These are phyloP conservation scores for Leucocoprinus leucothites DNA, from an alignment of 768 basidiomycete genomes.

Conservation along the genomic window DNA sequence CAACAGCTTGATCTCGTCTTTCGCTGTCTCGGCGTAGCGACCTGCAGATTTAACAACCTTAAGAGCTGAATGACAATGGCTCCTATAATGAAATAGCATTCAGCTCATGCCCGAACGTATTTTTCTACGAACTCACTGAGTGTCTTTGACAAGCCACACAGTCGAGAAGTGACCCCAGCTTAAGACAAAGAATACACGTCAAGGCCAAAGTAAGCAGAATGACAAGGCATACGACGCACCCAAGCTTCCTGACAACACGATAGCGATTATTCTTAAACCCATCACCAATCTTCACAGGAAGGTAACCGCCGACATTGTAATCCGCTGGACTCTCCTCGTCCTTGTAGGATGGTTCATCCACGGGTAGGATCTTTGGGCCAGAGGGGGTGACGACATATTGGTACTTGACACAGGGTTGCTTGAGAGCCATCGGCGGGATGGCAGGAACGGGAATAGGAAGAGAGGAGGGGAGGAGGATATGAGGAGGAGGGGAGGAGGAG, in stretches of 20 bases:
- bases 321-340: conserved; percentile 84
- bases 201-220: conserved; percentile 19
- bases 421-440: conserved; percentile 56
- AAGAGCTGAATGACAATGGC: conserved; percentile 78
- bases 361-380: conserved; percentile 69
- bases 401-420: conserved; percentile 66
- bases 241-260: conserved; percentile 84
- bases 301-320: conserved; percentile 80
- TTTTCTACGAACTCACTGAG: conserved; percentile 46
- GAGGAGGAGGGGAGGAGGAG: conserved; percentile 14
- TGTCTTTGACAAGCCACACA: conserved; percentile 86
- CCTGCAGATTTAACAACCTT: conserved; percentile 95
- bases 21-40: conserved; percentile 94
- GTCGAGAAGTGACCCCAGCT: conserved; percentile 97
- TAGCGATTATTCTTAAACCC: conserved; percentile 84
- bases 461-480: conserved; percentile 14
- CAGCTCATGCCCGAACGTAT: background rate
- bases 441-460: conserved; percentile 7
- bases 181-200: conserved; percentile 13
- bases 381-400: conserved; percentile 69
- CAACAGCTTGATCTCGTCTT: conserved; percentile 93
- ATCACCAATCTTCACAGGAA: conserved; percentile 79
- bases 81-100: conserved; percentile 36
- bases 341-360: conserved; percentile 61
- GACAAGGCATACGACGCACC: conserved; percentile 39